Evolutionary conservation across 2,329 filamentous ascomycete genomes (phyloP).

Genomic region (Penicillium polonicum): DNA sequence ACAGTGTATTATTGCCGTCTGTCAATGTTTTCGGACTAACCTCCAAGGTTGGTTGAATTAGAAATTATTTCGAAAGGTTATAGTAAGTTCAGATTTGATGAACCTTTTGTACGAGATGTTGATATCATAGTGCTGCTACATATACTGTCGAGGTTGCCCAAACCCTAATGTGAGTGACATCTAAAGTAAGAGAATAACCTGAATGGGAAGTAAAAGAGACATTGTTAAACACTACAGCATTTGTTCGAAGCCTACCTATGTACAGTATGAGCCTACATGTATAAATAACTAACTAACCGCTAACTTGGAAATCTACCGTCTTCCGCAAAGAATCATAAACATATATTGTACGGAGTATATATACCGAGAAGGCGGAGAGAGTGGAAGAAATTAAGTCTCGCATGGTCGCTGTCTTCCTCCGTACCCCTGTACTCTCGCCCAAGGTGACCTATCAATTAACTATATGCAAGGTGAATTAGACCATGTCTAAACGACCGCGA

Average conservation of each 20-base stretch:
- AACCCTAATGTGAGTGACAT: not conserved
- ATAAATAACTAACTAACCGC: not conserved
- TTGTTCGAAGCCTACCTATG: not conserved
- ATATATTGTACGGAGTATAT: not conserved
- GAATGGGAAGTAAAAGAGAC: not conserved
- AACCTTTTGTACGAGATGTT: not conserved
- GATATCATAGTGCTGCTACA: not conserved
- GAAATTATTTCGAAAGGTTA: not conserved
- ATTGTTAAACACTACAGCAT: not conserved
- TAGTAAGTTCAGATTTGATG: not conserved
- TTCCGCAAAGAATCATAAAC: not conserved
- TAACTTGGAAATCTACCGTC: not conserved
- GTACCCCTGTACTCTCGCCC: slow-evolving; percentile 15
- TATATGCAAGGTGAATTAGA: slow-evolving; percentile 16
- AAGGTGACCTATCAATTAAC: slow-evolving; percentile 24
- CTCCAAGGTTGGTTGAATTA: not conserved
- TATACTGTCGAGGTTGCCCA: too few relatives aligned
- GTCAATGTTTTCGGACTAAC: not conserved
- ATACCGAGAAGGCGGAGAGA: slow-evolving; percentile 1
- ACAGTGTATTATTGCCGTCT: not conserved
- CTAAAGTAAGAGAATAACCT: not conserved
- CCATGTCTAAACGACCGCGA: slow-evolving; percentile 63
- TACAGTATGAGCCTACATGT: not conserved
- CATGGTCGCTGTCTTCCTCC: slow-evolving; percentile 3
- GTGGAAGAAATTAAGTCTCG: not conserved